Evolutionary conservation across 2,329 filamentous ascomycete genomes (phyloP), one percentile per base, ranked within the genome.

Genomic region (Blastomyces gilchristii): DNA sequence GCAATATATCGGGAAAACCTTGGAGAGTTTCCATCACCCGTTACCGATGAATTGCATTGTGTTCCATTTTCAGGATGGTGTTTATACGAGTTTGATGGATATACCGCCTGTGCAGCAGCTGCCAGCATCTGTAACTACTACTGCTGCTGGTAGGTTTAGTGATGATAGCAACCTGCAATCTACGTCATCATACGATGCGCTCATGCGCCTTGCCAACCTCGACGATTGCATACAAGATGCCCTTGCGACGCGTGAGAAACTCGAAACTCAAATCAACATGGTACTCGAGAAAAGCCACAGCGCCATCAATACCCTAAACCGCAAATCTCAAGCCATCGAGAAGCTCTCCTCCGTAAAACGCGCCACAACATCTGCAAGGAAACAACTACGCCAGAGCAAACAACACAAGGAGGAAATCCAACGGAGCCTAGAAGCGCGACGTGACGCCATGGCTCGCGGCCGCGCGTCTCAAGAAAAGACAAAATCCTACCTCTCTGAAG

Each of bases 181-280:
- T 0, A 91, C 88, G 0, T 91, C 91, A 0, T 91, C 91, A 0
- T 97, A 96, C 73, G 91, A 91, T 70, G 85, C 89, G 1, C 80
- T 97, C 25, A 93, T 97, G 87, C 87, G 89, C 65, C 81, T 97
- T 12, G 87, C 90, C 6, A 96, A 92, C 63, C 81, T 97, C 18
- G 91, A 96, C 66, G 90, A 89, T 72, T 96, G 91, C 62, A 90
- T 97, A 31, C 91, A 95, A 72, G 93, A 97, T 74, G 91, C 91
- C 1, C 78, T 96, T 11, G 84, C 86, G 1, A 95, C 90, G 0
- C 85, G 89, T 16, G 85, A 89, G 64, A 82, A 82, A 61, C 80
- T 97, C 9, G 85, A 90, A 58, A 77, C 82, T n/a, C 90, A 96
- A 67, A 95, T 97, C 67, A 89, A 89, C 58, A 67, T 69, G 3